phyloP scores from a whole-genome alignment of 768 basidiomycete genomes.

The Austroboletus festivus region DNA sequence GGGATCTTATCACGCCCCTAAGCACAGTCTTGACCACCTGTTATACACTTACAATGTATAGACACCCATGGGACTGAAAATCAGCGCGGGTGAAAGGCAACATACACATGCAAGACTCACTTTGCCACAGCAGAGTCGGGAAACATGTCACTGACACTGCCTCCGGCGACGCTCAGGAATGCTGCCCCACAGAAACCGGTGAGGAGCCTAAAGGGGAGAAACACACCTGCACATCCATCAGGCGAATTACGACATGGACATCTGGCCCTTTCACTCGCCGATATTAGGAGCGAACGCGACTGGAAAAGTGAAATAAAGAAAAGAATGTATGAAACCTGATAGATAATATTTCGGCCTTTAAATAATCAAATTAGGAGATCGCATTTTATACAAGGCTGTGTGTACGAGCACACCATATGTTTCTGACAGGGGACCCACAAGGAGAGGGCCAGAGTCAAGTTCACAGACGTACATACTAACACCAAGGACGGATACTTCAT shows the following conservation, averaged over 20 bases:
- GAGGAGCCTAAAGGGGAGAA: constrained; percentile 63
- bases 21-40: neutral
- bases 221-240: constrained; percentile 40
- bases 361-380: neutral
- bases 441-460: constrained; percentile 32
- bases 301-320: constrained; percentile 68
- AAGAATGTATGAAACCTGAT: constrained; percentile 54
- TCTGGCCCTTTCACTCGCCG: too few species aligned
- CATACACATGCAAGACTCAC: constrained; percentile 35
- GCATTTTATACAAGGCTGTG: neutral
- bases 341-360: constrained; percentile 65
- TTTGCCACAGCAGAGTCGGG: constrained; percentile 52
- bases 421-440: constrained; percentile 44
- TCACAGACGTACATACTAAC: constrained; percentile 45
- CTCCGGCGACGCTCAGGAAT: constrained; percentile 62
- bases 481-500: constrained; percentile 47
- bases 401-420: constrained; percentile 21
- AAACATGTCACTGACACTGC: constrained; percentile 58
- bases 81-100: constrained; percentile 3
- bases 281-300: constrained; percentile 72
- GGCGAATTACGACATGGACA: neutral
- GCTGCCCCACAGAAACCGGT: constrained; percentile 54
- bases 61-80: constrained; percentile 51
- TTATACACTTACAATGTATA: constrained; percentile 40
- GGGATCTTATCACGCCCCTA: constrained; percentile 29